phyloP scores from a whole-genome alignment of 805 yeast genomes.

The Lipomyces mesembrius region DNA sequence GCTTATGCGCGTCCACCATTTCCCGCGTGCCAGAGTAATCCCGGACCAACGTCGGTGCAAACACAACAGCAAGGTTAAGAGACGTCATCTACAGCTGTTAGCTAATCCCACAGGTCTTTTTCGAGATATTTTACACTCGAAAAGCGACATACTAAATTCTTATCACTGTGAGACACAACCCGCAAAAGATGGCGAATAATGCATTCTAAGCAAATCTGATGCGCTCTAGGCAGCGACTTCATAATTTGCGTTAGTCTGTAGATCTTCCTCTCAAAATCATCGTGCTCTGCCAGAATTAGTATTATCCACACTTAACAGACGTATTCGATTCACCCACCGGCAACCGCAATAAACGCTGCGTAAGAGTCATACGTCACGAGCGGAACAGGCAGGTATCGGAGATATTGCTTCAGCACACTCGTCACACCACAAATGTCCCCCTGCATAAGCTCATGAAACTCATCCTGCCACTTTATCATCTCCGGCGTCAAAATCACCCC shows the following conservation, averaged over 20 bases:
- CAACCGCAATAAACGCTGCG: constrained; percentile 64
- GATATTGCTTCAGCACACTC: constrained; percentile 82
- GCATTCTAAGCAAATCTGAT: constrained; percentile 58
- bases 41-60: constrained; percentile 89
- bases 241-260: constrained; percentile 46
- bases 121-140: too few species aligned
- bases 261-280: constrained; percentile 36
- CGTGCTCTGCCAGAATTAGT: constrained; percentile 11
- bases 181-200: constrained; percentile 67
- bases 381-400: constrained; percentile 84
- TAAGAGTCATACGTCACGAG: constrained; percentile 73
- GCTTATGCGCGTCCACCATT: constrained; percentile 77
- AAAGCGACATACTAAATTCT: constrained; percentile 54
- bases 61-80: constrained; percentile 84
- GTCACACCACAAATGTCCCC: constrained; percentile 88
- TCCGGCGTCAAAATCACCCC: constrained; percentile 8
- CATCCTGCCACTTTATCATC: constrained; percentile 21
- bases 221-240: constrained; percentile 68
- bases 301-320: constrained; percentile 29
- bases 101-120: not conserved
- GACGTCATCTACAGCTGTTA: constrained; percentile 63
- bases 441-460: constrained; percentile 47
- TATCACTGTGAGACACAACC: constrained; percentile 57
- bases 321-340: constrained; percentile 36
- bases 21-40: constrained; percentile 81